Evolutionary conservation across 2,329 filamentous ascomycete species (phyloP), one percentile per base, ranked within the genome.

Genomic region (Pseudocercospora macadamiae): DNA sequence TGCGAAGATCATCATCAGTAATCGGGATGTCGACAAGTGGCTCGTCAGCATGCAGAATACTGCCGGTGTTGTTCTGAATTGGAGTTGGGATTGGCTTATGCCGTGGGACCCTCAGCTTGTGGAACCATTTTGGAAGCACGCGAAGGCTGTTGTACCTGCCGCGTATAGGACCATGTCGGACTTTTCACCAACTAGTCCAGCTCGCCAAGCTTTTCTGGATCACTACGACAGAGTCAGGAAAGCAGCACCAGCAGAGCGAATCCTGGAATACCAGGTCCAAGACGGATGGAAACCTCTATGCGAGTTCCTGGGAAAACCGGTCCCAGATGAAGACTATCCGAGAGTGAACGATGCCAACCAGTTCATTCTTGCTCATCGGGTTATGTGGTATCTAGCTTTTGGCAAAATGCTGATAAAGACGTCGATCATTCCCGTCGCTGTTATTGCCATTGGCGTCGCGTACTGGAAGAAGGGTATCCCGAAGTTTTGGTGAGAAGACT

Each of bases 251-350:
- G 55, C 60, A 7, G 68, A 67, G 36, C 57, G 65, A 4, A 58
- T 74, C 18, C 60, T 73, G 4, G 65, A 70, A 37, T 66, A 67
- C 30, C 47, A 59, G 39, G 45, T 67, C 14, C 44, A 64, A 5
- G 60, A 66, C 51, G 68, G 67, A 2, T 74, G 71, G 71, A 63
- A 51, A 28, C 66, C 67, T 10, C 51, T 73, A 10, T 72, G 70
- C 58, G 45, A 62, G 3, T 73, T 72, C 34, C 60, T 74, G n/a
- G 63, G 55, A 1, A 54, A 60, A 7, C 26, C 60, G 0, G 54
- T 68, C 2, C 69, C 69, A n/a, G 49, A 61, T 3, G 60, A 57
- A 7, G 49, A 57, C 2, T 68, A 69, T 45, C 71, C 69, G 18
- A 51, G 57, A 3, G 39, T 62, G 9, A 62, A 59, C 26, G 51